A percentile compares a stretch with the other conserved stretches of the same genome.
phyloP scores from a whole-genome alignment of 192 early-diverging fungal genomes.

The Linderina pennispora region DNA sequence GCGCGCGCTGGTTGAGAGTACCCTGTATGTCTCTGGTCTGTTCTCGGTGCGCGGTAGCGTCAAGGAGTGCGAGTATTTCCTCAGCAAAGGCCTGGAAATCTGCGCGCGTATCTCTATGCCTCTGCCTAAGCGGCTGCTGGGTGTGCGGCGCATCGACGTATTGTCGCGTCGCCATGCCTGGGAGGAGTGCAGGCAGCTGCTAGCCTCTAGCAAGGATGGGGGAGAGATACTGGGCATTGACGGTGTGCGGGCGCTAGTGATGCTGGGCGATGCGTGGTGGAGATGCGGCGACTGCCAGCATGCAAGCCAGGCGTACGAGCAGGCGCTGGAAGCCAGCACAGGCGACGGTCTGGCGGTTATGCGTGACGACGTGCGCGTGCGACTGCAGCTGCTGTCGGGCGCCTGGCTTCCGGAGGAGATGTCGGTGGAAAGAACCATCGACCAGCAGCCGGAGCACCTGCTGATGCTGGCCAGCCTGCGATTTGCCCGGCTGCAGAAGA shows the following conservation, averaged over 20 bases:
- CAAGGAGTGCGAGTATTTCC: constrained; percentile 39
- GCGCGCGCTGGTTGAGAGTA: constrained; percentile 27
- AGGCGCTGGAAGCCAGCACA: constrained; percentile 4
- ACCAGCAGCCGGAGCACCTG: constrained; percentile 14
- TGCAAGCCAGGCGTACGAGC: constrained; percentile 7
- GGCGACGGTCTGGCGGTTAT: too few species aligned
- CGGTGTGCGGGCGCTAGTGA: constrained; percentile 8
- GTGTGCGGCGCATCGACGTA: constrained; percentile 16
- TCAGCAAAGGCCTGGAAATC: constrained; percentile 19
- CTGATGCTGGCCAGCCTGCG: constrained; percentile 21
- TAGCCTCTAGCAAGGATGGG: neutral
- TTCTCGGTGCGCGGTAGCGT: constrained; percentile 35
- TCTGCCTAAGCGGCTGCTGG: constrained; percentile 8
- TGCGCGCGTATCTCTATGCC: constrained; percentile 17
- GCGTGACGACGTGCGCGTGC: too few species aligned
- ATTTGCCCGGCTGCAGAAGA: constrained; percentile 17
- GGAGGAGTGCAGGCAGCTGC: constrained; percentile 11
- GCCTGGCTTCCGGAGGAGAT: neutral
- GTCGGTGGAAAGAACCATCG: constrained; percentile 13
- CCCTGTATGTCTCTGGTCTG: constrained; percentile 25
- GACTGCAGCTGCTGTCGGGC: too few species aligned
- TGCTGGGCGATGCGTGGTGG: constrained; percentile 33
- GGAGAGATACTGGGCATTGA: neutral
- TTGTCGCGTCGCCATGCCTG: constrained; percentile 26
- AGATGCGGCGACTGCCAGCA: constrained; percentile 5